Conservation (phyloP, 208 protist species). For the Leishmania tropica region DNA sequence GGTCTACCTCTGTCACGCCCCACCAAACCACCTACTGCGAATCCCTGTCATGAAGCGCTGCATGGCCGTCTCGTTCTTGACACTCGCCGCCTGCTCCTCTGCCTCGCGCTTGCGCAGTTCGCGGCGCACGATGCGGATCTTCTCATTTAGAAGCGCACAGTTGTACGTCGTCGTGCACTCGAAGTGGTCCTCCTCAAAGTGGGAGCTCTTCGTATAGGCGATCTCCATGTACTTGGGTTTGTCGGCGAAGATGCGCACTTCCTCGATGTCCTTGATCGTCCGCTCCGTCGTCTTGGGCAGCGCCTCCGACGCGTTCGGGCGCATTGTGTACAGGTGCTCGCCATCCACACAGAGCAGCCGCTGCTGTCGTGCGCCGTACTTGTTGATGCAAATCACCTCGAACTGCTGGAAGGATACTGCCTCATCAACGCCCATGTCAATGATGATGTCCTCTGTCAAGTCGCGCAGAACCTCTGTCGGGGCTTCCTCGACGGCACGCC, state of each 20-base stretch:
- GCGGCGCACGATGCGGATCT: conserved; percentile 71
- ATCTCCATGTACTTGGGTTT: conserved; percentile 88
- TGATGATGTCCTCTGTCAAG: conserved; percentile 67
- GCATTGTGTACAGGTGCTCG: conserved; percentile 83
- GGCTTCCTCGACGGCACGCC: conserved; percentile 67
- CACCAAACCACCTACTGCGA: conserved; percentile 35
- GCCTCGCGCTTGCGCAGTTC: conserved; percentile 73
- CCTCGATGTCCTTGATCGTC: conserved; percentile 77
- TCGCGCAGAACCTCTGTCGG: conserved; percentile 24
- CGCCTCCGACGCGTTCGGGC: conserved; percentile 50
- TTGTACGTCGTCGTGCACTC: conserved; percentile 87
- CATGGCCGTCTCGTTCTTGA: conserved; percentile 33
- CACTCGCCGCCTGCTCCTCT: conserved; percentile 37
- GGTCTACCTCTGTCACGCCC: conserved; percentile 2
- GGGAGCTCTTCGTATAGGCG: conserved; percentile 65
- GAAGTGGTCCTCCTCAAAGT: conserved; percentile 76
- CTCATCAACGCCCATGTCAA: conserved; percentile 80
- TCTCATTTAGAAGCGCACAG: conserved; percentile 83
- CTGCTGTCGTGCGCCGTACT: conserved; percentile 81
- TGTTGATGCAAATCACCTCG: conserved; percentile 83
- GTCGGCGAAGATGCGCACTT: conserved; percentile 62
- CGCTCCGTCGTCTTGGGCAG: conserved; percentile 66
- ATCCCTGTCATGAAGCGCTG: conserved; percentile 37
- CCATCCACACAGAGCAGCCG: conserved; percentile 83
- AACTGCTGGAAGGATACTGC: conserved; percentile 85